A percentile compares a stretch with the other conserved stretches of the same genome.
Evolutionary conservation across 2,329 filamentous ascomycete genomes (phyloP).

Genomic region (Colletotrichum lindemuthianum): DNA sequence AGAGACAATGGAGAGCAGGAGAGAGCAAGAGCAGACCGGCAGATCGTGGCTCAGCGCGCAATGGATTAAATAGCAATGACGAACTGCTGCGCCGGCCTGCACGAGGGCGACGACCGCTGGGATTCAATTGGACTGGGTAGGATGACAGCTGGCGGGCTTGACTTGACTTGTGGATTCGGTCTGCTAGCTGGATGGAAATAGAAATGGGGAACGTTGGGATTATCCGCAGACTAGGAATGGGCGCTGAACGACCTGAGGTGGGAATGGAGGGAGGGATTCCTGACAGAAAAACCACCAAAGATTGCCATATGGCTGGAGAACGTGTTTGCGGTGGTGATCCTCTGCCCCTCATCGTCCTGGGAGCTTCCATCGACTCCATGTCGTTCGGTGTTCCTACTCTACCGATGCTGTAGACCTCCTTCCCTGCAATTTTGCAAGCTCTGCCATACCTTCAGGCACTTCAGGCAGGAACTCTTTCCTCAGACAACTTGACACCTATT

Average conservation of each 20-base stretch:
- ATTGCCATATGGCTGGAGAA: constrained; percentile 1
- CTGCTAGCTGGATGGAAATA: constrained; percentile 9
- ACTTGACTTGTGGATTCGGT: constrained; percentile 4
- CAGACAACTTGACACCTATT: no score
- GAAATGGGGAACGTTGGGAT: background rate
- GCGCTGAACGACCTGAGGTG: no score
- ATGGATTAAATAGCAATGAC: constrained; percentile 30
- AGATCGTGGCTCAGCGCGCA: constrained; percentile 16
- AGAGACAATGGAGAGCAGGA: background rate
- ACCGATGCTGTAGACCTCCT: constrained; percentile 3
- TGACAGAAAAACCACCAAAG: no score
- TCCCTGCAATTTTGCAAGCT: constrained; percentile 4
- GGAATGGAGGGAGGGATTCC: background rate
- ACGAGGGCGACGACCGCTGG: constrained; percentile 2
- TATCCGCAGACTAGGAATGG: no score
- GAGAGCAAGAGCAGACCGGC: background rate
- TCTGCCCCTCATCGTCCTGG: no score
- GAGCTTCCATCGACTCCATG: background rate
- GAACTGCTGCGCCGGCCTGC: constrained; percentile 8
- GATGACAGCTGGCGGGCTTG: background rate
- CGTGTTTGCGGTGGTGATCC: background rate
- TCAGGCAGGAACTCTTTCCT: no score
- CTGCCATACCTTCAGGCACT: background rate
- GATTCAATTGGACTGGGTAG: constrained; percentile 24
- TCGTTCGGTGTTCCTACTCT: background rate